Percentiles rank a stretch among this genome's conserved stretches.
phyloP scores from a whole-genome alignment of 352 stramenopile species.

The Globisporangium mamillatum region DNA sequence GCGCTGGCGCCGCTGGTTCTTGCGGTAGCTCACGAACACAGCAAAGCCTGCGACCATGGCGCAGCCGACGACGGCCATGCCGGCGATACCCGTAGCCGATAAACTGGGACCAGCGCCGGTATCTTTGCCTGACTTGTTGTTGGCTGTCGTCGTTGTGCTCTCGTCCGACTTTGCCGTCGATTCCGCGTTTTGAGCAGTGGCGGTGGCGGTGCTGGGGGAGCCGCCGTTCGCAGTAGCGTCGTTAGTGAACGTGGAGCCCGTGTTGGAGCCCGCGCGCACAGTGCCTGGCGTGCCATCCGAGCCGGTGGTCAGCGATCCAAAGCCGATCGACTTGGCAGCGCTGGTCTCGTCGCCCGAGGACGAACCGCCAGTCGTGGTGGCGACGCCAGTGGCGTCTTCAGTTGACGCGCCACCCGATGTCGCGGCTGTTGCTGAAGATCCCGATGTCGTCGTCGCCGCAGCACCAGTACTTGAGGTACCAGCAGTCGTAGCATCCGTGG shows the following conservation, averaged over 20 bases:
- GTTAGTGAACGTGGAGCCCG: slow-evolving; percentile 22
- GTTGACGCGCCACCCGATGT: not conserved
- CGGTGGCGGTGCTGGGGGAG: not conserved
- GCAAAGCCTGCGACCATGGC: slow-evolving; percentile 47
- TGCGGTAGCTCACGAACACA: slow-evolving; percentile 58
- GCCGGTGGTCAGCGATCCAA: slow-evolving; percentile 10
- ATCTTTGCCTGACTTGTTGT: slow-evolving; percentile 27
- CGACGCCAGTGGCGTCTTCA: not conserved
- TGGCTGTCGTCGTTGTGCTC: slow-evolving; percentile 16
- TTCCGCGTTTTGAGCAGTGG: slow-evolving; percentile 8
- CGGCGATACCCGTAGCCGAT: slow-evolving; percentile 55
- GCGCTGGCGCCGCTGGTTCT: slow-evolving; percentile 71
- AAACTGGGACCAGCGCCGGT: slow-evolving; percentile 21
- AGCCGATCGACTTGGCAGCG: slow-evolving; percentile 15
- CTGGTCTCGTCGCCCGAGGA: not conserved
- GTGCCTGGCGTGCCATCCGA: slow-evolving; percentile 11
- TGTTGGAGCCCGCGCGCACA: slow-evolving; percentile 14
- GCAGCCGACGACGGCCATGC: slow-evolving; percentile 53
- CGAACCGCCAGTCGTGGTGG: not conserved
- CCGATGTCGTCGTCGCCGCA: not conserved
- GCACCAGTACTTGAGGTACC: not conserved
- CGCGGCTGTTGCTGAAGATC: slow-evolving; percentile 6
- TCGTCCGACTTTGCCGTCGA: not conserved
- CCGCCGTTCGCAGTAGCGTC: not conserved
- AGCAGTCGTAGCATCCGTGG: not conserved